Evolutionary conservation across 192 early-diverging fungal genomes (phyloP).

Genomic region (Bifiguratus adelaidae): DNA sequence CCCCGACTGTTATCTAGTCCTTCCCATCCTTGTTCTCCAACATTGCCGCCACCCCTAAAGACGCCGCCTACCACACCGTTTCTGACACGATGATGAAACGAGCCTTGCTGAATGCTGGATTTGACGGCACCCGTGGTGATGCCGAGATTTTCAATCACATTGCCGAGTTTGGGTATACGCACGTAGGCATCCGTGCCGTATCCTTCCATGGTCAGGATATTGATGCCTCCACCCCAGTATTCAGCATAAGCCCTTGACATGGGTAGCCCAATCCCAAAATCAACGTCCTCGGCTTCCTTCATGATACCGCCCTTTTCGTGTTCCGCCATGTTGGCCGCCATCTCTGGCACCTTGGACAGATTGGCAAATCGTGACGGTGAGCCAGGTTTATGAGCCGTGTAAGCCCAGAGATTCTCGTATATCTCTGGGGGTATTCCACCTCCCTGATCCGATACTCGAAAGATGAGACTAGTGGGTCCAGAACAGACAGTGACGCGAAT

Average conservation of each 20-base stretch:
- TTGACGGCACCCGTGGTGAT: too few species aligned
- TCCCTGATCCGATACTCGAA: constrained; percentile 90
- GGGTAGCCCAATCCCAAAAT: constrained; percentile 82
- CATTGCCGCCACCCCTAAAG: too few species aligned
- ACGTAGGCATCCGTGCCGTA: constrained; percentile 92
- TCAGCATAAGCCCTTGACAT: constrained; percentile 92
- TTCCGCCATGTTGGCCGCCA: constrained; percentile 61
- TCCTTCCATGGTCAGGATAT: constrained; percentile 70
- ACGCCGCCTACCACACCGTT: too few species aligned
- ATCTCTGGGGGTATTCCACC: constrained; percentile 70
- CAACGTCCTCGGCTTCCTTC: constrained; percentile 17
- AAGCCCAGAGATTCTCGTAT: constrained; percentile 75
- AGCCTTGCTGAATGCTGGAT: too few species aligned
- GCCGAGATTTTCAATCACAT: constrained; percentile 40
- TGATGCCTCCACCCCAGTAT: constrained; percentile 92
- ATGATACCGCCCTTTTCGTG: not conserved
- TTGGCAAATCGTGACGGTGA: too few species aligned
- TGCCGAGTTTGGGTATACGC: constrained; percentile 65
- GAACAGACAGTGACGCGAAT: constrained; percentile 79
- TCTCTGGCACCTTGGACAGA: constrained; percentile 61
- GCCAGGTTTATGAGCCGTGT: constrained; percentile 30
- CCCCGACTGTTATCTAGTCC: too few species aligned
- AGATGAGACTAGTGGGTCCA: constrained; percentile 63
- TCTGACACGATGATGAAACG: too few species aligned
- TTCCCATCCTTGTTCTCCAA: too few species aligned